Conservation (phyloP, 2,329 filamentous ascomycete genomes). For the Colletotrichum sp. region DNA sequence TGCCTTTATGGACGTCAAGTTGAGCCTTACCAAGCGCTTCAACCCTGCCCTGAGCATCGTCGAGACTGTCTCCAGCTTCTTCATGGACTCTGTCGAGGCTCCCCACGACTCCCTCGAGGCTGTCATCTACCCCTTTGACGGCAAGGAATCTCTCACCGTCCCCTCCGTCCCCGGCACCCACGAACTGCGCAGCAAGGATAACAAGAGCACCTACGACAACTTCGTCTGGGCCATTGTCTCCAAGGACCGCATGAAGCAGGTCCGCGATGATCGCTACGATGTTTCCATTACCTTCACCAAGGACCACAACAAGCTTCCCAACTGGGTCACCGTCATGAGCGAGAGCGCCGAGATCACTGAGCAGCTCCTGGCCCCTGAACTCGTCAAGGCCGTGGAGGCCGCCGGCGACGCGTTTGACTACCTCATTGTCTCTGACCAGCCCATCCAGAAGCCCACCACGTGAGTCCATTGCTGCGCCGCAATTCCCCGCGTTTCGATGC, state of each 20-base stretch:
- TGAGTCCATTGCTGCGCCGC: constrained; percentile 47
- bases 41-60: constrained; percentile 70
- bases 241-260: constrained; percentile 89
- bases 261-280: constrained; percentile 94
- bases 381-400: constrained; percentile 77
- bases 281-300: constrained; percentile 91
- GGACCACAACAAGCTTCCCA: constrained; percentile 86
- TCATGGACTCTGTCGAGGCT: constrained; percentile 76
- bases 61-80: constrained; percentile 73
- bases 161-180: constrained; percentile 65
- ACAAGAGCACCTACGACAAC: constrained; percentile 77
- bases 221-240: constrained; percentile 97
- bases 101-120: constrained; percentile 79
- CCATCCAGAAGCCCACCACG: constrained; percentile 84
- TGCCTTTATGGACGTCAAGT: constrained; percentile 85
- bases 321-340: constrained; percentile 93
- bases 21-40: constrained; percentile 83
- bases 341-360: constrained; percentile 97
- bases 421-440: constrained; percentile 88
- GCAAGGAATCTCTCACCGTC: constrained; percentile 81
- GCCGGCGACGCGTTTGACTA: constrained; percentile 86
- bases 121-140: constrained; percentile 86
- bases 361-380: constrained; percentile 82
- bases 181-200: constrained; percentile 59
- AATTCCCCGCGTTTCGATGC: not conserved